Base-by-base conservation (phyloP, 2,329 filamentous ascomycete species). In the Xylaria sp. region DNA sequence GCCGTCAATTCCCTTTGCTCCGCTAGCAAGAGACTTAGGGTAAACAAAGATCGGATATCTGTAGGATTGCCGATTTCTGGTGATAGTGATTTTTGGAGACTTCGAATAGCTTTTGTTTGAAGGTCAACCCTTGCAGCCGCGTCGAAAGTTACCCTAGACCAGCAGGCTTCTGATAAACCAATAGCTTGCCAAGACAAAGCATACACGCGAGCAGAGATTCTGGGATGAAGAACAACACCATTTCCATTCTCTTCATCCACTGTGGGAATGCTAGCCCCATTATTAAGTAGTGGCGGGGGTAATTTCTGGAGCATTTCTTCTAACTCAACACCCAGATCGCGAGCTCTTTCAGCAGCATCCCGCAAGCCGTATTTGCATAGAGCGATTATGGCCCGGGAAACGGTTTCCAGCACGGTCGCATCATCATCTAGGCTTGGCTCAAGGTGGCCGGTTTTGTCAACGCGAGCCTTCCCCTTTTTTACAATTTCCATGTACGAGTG, bases 401-500 rank as follows among this genome's bases (percentile, higher is more conserved):
- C 88, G 0, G 94, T 96, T 73, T 90, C 87, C 20, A 98, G 79
- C 5, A 96, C 87, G 0, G 85, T 90, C 20, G 89, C 89, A 73
- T 97, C 92, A 62, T 91, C 87, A 73, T 99, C 96, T 31, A 97
- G 83, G 56, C 87, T 89, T 20, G 86, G 83, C 73, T 95, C 92
- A 6, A 80, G 76, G 71, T 93, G 87, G 2, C 92, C 90, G 1
- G 88, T 89, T 80, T 97, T 96, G 73, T 92, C 89, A 2, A 93
- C 89, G 45, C 94, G 87, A 22, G 93, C 92, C 79, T 95, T 97
- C 63, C 91, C 93, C 75, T 92, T 92, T 68, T 90, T 91, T 62
- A 97, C 88, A 70, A 99, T 92, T 61, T 96, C 92, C 42, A 97
- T 83, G 78, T 98, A 99, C 0, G 94, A 94, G 77, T 97, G 92